Percentiles rank a stretch among this genome's conserved stretches.
Evolutionary conservation across 495 filamentous ascomycete species (phyloP).

Genomic region (Glarea lozoyensis): DNA sequence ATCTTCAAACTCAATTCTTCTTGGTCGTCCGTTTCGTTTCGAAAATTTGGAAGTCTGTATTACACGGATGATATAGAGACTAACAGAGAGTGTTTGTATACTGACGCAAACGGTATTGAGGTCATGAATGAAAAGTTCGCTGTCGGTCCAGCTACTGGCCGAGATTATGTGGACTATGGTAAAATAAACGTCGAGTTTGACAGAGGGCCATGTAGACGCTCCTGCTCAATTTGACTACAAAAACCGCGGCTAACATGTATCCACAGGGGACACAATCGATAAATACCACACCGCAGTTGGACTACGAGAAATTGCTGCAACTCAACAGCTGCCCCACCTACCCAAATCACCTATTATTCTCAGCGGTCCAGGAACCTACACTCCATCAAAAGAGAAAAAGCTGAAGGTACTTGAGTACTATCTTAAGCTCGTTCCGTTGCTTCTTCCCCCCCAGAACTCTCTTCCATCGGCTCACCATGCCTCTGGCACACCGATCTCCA

Average conservation of each 20-base stretch:
- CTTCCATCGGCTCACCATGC: neutral
- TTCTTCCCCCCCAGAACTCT: neutral
- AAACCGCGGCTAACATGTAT: neutral
- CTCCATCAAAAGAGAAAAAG: neutral
- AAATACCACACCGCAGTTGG: neutral
- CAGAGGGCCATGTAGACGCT: neutral
- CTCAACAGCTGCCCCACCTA: too few relatives aligned
- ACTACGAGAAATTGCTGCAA: neutral
- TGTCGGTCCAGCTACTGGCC: neutral
- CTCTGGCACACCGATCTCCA: neutral
- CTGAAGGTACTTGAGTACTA: neutral
- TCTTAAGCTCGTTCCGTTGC: neutral
- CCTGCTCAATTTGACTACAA: neutral
- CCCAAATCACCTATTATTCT: neutral
- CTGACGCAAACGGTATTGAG: too few relatives aligned
- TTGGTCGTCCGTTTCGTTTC: too few relatives aligned
- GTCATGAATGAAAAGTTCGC: too few relatives aligned
- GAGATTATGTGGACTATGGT: neutral
- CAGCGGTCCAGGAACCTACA: neutral
- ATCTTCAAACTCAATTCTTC: too few relatives aligned
- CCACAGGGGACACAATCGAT: neutral
- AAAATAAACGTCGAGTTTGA: neutral
- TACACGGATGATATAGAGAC: too few relatives aligned
- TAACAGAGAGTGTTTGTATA: too few relatives aligned
- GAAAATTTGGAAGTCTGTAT: too few relatives aligned